Evolutionary conservation across 1,284 basidiomycete species (phyloP), one percentile per base, ranked within the genome.

Genomic region (Sanghuangporus weigelae): DNA sequence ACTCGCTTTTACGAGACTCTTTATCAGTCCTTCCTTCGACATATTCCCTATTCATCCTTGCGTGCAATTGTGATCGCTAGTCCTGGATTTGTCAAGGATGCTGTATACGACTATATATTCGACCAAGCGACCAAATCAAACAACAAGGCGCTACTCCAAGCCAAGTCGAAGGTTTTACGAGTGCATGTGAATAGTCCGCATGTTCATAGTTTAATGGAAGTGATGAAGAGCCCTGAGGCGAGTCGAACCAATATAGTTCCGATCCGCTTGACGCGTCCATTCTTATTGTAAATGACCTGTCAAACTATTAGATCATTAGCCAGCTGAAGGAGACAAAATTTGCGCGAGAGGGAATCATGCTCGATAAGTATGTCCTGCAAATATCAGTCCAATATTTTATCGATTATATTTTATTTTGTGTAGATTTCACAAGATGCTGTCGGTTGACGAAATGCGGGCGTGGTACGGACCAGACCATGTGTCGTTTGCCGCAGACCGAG

Each of bases 391-490:
- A 11, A 59, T 26, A 59, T 48, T 3, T 54, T 21, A 19, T 65
- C 48, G 39, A 19, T 39, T 58, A n/a, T 23, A 12, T 19, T 60
- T 57, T 54, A 63, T 7, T 67, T 38, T 26, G 46, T 55, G 3
- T 26, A 97, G 95, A 71, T 98, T 98, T 77, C 94, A 94, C 79
- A 98, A 98, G 76, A 98, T 96, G 92, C 83, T 99, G 11, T 93
- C 92, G 0, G 84, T 83, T 6, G 95, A 99, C 71, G 96, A 98
- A 74, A 88, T 96, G 77, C 84, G 97, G 61, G 97, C 97, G 5
- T 99, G 97, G 96, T 99, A 99, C 74, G 96, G 97, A 0, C 95
- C 96, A 48, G 86, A 92, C 54, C 96, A 99, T 75, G 96, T 99
- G 62, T 80, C 85, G 57, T 81, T 98, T 16, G 97, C 97, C 4